Conservation (phyloP, 1,139 yeast genomes). For the Yamadazyma triangularis region DNA sequence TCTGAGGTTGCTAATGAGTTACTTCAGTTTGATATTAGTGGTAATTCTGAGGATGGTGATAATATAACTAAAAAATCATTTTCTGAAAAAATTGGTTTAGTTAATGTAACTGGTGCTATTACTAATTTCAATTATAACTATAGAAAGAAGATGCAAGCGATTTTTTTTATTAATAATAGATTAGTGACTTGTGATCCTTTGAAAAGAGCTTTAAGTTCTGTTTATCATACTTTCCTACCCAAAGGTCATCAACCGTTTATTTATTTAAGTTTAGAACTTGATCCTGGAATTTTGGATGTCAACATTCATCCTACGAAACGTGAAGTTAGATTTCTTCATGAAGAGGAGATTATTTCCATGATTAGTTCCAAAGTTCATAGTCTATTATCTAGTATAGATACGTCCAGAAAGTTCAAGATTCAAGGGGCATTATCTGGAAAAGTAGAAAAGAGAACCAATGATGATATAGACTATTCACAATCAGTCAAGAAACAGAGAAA, state of each 20-base stretch:
- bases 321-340: slow-evolving; percentile 82
- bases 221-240: slow-evolving; percentile 68
- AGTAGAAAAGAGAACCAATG: slow-evolving; percentile 5
- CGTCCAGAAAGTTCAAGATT: slow-evolving; percentile 64
- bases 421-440: slow-evolving; percentile 45
- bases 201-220: slow-evolving; percentile 60
- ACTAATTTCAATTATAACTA: slow-evolving; percentile 70
- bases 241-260: slow-evolving; percentile 78
- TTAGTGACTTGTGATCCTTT: slow-evolving; percentile 81
- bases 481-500: slow-evolving; percentile 34
- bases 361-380: slow-evolving; percentile 50
- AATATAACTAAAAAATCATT: slow-evolving; percentile 10
- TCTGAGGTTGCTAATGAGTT: slow-evolving; percentile 64
- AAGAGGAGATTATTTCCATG: slow-evolving; percentile 75
- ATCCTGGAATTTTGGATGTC: slow-evolving; percentile 76
- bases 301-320: slow-evolving; percentile 95
- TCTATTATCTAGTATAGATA: slow-evolving; percentile 55
- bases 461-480: slow-evolving; percentile 8
- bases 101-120: slow-evolving; percentile 52
- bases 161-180: slow-evolving; percentile 81
- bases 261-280: slow-evolving; percentile 62
- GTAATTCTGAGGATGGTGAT: slow-evolving; percentile 16
- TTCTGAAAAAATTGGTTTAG: slow-evolving; percentile 39
- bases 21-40: slow-evolving; percentile 34
- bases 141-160: slow-evolving; percentile 63